Evolutionary conservation across 371 early-diverging fungal species (phyloP), one percentile per base, ranked within the genome.

Genomic region (Lichtheimia ornata): DNA sequence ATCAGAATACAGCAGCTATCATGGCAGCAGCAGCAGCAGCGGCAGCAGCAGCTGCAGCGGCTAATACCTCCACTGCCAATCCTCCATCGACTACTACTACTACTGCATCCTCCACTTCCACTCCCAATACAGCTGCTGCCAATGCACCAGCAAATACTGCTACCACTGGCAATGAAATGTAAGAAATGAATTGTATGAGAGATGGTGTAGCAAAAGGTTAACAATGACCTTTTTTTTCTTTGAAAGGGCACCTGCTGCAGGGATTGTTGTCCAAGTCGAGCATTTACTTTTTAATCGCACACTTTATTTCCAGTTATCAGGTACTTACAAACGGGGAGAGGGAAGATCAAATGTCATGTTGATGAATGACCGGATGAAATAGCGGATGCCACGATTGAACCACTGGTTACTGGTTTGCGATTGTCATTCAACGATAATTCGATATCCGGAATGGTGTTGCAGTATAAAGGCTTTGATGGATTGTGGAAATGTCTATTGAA

Each of bases 371-470:
- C 56, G 40, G 43, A 43, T 13, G 35, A 13, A 57, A 43, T 55
- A 81, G 81, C 72, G 25, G 78, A 81, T 60, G 81, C 78, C 2
- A 81, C 81, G 4, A 81, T 81, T 60, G 81, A 81, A n/a, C 81
- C 81, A 5, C 59, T 81, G 56, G 59, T 81, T 30, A 72, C 73
- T 28, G 78, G 81, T 65, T 58, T 81, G 53, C 65, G 76, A 41
- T 59, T 76, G 14, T 77, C 81, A 3, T 81, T 74, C 59, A 67
- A 71, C 51, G 81, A 81, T 60, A 56, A 61, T 18, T 66, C 71
- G 22, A 76, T 81, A 24, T 77, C 81, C 22, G 81, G 81, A 9
- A 81, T 81, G 74, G 74, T 74, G 12, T 54, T 74, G 22, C 74
- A 74, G 50, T 74, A 74, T 44, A 74, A 70, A 51, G 74, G 74